Conservation (phyloP, 192 early-diverging fungal genomes). For the Podila minutissima region DNA sequence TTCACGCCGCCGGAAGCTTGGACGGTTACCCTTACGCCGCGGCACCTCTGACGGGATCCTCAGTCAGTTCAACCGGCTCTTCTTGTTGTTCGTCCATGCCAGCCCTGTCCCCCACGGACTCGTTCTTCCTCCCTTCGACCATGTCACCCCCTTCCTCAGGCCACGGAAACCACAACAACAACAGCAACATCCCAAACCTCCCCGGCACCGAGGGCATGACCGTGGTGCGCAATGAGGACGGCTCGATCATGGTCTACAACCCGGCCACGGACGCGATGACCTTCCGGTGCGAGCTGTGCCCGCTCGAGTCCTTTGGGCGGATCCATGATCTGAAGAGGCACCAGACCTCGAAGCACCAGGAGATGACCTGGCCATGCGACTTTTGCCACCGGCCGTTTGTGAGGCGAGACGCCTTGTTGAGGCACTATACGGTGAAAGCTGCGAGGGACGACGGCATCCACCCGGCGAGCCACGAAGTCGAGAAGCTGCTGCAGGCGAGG, state of each 20-base stretch:
- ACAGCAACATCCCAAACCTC: neutral
- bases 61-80: neutral
- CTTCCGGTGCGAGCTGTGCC: conserved; percentile 42
- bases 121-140: neutral
- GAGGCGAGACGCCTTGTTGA: conserved; percentile 32
- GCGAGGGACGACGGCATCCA: conserved; percentile 46
- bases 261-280: conserved; percentile 25
- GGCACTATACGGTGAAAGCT: conserved; percentile 49
- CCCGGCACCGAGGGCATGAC: conserved; percentile 37
- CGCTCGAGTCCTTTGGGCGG: conserved; percentile 36
- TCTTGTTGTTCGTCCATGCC: neutral
- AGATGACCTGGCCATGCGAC: conserved; percentile 52
- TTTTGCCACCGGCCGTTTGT: conserved; percentile 50
- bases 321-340: conserved; percentile 48
- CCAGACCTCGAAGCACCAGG: conserved; percentile 47
- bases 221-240: conserved; percentile 22
- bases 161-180: too few relatives aligned
- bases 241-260: conserved; percentile 44
- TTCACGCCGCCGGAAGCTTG: neutral
- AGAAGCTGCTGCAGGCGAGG: conserved; percentile 31
- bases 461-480: conserved; percentile 44
- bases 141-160: too few relatives aligned
- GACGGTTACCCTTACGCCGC: neutral
- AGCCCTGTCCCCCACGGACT: neutral
- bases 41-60: neutral